These are phyloP conservation scores for Pseudopyrenochaeta lycopersici DNA, from an alignment of 2,329 filamentous ascomycete species.

Conservation along the genomic window DNA sequence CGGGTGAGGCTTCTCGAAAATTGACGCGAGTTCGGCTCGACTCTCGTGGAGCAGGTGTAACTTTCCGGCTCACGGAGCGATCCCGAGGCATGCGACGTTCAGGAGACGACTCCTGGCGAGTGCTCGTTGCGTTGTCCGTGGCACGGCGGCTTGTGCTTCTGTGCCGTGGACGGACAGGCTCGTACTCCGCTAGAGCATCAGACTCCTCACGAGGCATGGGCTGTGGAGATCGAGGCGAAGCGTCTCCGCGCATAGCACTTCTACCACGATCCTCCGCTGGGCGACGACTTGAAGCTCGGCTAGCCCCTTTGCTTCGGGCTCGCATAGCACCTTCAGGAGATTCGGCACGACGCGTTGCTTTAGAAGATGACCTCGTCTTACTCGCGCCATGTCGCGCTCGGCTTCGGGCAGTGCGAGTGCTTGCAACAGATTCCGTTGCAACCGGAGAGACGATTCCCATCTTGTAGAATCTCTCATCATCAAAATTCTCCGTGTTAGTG, in stretches of 20 bases:
- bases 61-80: constrained; percentile 47
- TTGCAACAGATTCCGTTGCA: constrained; percentile 48
- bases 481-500: constrained; percentile 56
- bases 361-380: constrained; percentile 49
- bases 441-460: constrained; percentile 46
- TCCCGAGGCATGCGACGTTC: constrained; percentile 51
- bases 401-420: constrained; percentile 47
- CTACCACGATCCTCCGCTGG: constrained; percentile 44
- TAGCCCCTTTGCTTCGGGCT: constrained; percentile 40
- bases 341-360: constrained; percentile 41
- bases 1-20: constrained; percentile 46
- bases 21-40: constrained; percentile 44
- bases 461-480: constrained; percentile 60
- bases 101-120: constrained; percentile 56
- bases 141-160: constrained; percentile 62
- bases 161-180: constrained; percentile 60
- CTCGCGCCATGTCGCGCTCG: constrained; percentile 41
- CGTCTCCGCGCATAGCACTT: constrained; percentile 52
- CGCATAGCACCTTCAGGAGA: constrained; percentile 44
- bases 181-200: constrained; percentile 70
- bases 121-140: constrained; percentile 47
- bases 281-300: constrained; percentile 48
- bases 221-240: constrained; percentile 83
- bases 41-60: constrained; percentile 38
- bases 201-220: constrained; percentile 72